Base-by-base conservation (phyloP, 2,329 filamentous ascomycete genomes). In the Pezicula neosporulosa region DNA sequence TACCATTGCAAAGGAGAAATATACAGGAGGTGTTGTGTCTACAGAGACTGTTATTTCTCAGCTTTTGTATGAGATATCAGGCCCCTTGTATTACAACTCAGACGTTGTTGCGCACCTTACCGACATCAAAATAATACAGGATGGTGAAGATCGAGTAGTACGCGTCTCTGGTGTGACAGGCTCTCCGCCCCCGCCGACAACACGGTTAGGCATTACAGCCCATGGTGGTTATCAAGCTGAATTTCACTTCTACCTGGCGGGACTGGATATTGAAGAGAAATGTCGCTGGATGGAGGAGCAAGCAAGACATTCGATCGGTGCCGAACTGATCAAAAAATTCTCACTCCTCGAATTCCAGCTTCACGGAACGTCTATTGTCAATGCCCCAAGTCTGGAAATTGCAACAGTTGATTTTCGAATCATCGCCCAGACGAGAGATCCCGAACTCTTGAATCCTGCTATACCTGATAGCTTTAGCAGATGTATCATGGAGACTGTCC, bases 11-110 rank as follows among this genome's bases (percentile, higher is more conserved):
- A 75, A 73, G 54, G 70, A 75, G 48, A 64, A 67, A 12, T 61
- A 66, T 53, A 58, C 64, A 13, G 69, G 69, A 3, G 72, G 74
- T 16, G 56, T 64, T 3, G 70, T 74, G 21, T 71, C 69, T 1
- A 70, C 75, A 9, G 72, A 79, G 46, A 81, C 77, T 1, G 75
- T 76, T 53, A 72, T 72, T 0, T 74, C 72, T 2, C 77, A 81
- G 53, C 65, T 80, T 3, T 58, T 81, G 1, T 80, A 79, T 58
- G 76, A 80, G 60, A 77, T 79, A 18, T 76, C 78, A 58, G 77
- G 77, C 6, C 75, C 76, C 0, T 76, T 72, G 70, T 82, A 82
- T 60, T 79, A 72, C 68, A 81, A 81, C 64, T 76, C 74, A 0
- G 79, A 82, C 55, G 78, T 81, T 33, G 80, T 75, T 0, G 78